Base-by-base conservation (phyloP, 1,139 yeast genomes). In the Diutina ranongensis region DNA sequence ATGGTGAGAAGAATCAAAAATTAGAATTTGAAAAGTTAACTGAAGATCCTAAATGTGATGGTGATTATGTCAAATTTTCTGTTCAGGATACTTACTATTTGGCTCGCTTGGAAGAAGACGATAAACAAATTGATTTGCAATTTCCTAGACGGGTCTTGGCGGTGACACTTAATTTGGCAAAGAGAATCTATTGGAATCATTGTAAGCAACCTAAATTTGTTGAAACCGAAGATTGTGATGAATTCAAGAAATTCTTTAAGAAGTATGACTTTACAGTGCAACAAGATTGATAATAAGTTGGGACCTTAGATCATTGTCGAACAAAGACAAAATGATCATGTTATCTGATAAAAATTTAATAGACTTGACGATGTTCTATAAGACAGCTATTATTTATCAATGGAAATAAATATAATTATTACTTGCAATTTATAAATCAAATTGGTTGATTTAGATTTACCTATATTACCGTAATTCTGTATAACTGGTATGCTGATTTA, bases 101-200 rank as follows among this genome's bases (percentile, higher is more conserved):
- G 35, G 50, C 66, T 31, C 54, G 57, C 20, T 52, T 72, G 8
- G 56, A 53, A 1, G 59, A 60, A 21, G 51, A 53, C 0, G 51
- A 51, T 4, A 58, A 60, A 41, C 51, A 58, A 3, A 62, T 84
- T 8, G 95, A 85, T 58, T 62, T 84, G 13, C 94, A 84, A 53
- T 83, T 85, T 54, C 94, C 94, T 1, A 68, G 95, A 57, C 68
- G 88, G 54, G 88, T 83, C 1, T 55, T 83, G 35, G 87, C 94
- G 0, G 70, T 68, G 51, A 59, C 80, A 4, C 58, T 85, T 46
- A 72, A 71, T 45, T 63, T 76, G 20, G 80, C 82, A 1, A 79
- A 78, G 49, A 64, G 94, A 52, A 62, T 76, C 0, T 75, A 75
- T 49, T 86, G 95, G 95, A 82, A 80, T 48, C 76, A 77, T 47